phyloP scores from a whole-genome alignment of 2,329 filamentous ascomycete species.

The Helotiales sp. region DNA sequence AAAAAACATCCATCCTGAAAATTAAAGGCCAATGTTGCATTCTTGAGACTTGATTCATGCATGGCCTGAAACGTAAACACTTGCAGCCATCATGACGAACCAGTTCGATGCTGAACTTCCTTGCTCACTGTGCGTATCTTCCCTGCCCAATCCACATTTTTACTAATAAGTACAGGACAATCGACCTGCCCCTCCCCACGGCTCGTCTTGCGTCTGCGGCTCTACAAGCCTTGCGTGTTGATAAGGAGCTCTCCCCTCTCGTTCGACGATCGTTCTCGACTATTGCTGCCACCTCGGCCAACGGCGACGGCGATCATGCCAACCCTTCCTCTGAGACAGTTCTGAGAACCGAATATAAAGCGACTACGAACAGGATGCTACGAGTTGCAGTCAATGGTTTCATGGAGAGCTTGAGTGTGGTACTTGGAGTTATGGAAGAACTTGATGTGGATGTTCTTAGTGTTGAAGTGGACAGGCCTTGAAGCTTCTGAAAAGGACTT shows the following conservation, averaged over 20 bases:
- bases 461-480: constrained; percentile 34
- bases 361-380: constrained; percentile 94
- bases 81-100: constrained; percentile 19
- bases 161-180: constrained; percentile 20
- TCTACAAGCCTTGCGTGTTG: constrained; percentile 74
- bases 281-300: constrained; percentile 31
- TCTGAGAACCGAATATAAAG: constrained; percentile 75
- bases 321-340: constrained; percentile 46
- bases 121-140: constrained; percentile 58
- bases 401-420: constrained; percentile 83
- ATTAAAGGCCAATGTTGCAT: constrained; percentile 5
- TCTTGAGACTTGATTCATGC: constrained; percentile 23
- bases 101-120: constrained; percentile 53
- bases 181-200: constrained; percentile 69
- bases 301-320: not conserved
- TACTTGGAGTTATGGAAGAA: constrained; percentile 87
- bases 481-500: not conserved
- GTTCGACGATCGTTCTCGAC: constrained; percentile 73
- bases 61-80: not conserved
- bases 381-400: constrained; percentile 95
- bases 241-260: constrained; percentile 83
- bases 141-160: constrained; percentile 2
- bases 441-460: constrained; percentile 81
- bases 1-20: not conserved
- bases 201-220: constrained; percentile 76